These are phyloP conservation scores for Carpinus viminea DNA, from an alignment of 306 rosid species.

Conservation along the genomic window DNA sequence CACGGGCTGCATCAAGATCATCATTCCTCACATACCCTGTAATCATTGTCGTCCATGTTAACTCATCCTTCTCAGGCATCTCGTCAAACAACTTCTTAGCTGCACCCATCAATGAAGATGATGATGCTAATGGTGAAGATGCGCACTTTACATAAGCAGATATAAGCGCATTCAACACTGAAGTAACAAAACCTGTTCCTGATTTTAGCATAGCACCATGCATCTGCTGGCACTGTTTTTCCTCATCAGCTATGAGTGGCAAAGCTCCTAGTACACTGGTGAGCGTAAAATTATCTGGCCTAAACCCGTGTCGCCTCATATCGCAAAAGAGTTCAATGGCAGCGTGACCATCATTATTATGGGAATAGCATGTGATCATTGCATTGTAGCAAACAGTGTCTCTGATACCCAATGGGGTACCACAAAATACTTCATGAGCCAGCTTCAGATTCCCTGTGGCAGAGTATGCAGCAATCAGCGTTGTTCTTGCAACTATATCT, in stretches of 20 bases:
- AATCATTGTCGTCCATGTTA: constrained; percentile 12
- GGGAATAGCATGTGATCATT: constrained; percentile 52
- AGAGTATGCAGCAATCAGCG: constrained; percentile 45
- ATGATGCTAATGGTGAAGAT: background rate
- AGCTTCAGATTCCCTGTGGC: constrained; percentile 35
- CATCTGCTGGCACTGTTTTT: constrained; percentile 45
- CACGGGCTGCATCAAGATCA: constrained; percentile 7
- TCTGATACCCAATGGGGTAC: constrained; percentile 32
- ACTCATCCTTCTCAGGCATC: constrained; percentile 4
- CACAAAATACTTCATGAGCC: constrained; percentile 36
- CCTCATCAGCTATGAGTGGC: constrained; percentile 34
- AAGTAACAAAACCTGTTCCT: background rate
- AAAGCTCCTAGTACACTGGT: constrained; percentile 37
- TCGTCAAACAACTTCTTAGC: constrained; percentile 47
- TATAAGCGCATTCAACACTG: constrained; percentile 12
- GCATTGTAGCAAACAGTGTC: constrained; percentile 54
- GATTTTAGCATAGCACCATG: constrained; percentile 33
- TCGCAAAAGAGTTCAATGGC: constrained; percentile 35
- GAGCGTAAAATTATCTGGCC: constrained; percentile 38
- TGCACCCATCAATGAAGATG: constrained; percentile 31
- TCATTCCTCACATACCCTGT: constrained; percentile 8
- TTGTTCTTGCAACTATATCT: constrained; percentile 42
- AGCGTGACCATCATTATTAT: constrained; percentile 38
- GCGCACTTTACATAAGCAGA: constrained; percentile 2
- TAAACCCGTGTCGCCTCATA: constrained; percentile 36